Evolutionary conservation across 371 early-diverging fungal genomes (phyloP), one percentile per base, ranked within the genome.

Genomic region (Mucor racemosus): DNA sequence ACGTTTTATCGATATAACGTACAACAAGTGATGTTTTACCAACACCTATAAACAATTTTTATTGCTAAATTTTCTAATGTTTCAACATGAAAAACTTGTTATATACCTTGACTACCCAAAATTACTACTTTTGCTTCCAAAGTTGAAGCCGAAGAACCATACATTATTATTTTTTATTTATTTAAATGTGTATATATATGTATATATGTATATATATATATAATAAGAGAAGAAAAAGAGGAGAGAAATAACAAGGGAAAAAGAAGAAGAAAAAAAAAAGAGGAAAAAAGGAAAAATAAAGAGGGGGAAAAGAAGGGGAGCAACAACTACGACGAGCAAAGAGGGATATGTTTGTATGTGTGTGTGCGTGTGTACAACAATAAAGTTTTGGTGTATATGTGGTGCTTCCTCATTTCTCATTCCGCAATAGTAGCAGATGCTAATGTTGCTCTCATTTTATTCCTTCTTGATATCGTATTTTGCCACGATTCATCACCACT

Each of bases 21-120:
- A 88, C 85, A n/a, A 91, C 91, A 58, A 92, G 84, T 60, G 93
- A 92, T 17, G 93, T 91, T 77, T 92, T 92, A 46, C 93, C 93
- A 59, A 92, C 92, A 58, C 90, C 92, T 92, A 54, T 21, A 8
- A 34, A 42, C 8, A 46, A 31, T 13, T 58, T 21, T 26, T 26
- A 26, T 40, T 58, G n/a, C 17, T 17, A n/a, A n/a, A 14, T 26
- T 17, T 19, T 8, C 56, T 59, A 1, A 55, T 55, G 15, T 55
- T 5, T 55, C 33, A 58, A 19, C 21, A 17, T 9, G 13, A 11
- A 26, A 50, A 10, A 7, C 21, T 40, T 38, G 26, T 26, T 26
- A 26, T 26, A 26, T 84, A 85, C 91, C 88, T 86, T 87, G 87
- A 72, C 88, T 88, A 55, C 91, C 91, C 62, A 90, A 79, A 66